Percentiles rank a stretch among this genome's conserved stretches.
phyloP scores from a whole-genome alignment of 164 flowering plant species.

The Chimonanthus praecox region DNA sequence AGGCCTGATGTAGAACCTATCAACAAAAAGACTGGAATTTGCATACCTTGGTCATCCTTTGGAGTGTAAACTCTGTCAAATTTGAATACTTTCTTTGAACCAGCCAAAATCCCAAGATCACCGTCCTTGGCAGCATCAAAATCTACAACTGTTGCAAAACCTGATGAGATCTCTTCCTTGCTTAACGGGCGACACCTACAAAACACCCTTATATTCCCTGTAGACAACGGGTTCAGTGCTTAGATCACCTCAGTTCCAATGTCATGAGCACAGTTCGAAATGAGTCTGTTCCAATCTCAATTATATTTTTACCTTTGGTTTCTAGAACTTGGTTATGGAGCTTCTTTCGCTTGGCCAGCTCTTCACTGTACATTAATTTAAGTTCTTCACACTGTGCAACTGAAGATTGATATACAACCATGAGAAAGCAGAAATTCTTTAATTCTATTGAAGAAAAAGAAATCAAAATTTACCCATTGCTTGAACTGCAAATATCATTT shows the following conservation, averaged over 20 bases:
- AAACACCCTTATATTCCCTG: conserved; percentile 92
- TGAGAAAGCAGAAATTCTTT: neutral
- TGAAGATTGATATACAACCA: conserved; percentile 24
- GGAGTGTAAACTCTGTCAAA: conserved; percentile 84
- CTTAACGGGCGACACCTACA: conserved; percentile 87
- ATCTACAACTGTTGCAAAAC: conserved; percentile 53
- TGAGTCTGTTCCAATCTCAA: neutral
- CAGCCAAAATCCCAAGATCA: conserved; percentile 52
- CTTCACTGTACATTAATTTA: conserved; percentile 71
- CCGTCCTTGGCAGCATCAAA: conserved; percentile 86
- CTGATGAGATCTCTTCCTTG: conserved; percentile 46
- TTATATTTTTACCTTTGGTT: conserved; percentile 49
- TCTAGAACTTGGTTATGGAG: conserved; percentile 70
- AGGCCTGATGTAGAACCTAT: neutral
- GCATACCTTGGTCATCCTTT: conserved; percentile 72
- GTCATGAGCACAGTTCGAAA: neutral
- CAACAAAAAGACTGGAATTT: neutral
- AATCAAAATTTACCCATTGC: conserved; percentile 47
- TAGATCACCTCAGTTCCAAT: neutral
- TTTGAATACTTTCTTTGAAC: conserved; percentile 58
- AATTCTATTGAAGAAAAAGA: neutral
- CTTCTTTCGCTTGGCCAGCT: conserved; percentile 67
- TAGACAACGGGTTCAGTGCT: neutral
- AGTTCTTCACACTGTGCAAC: conserved; percentile 84
- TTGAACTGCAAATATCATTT: conserved; percentile 74